phyloP scores from a whole-genome alignment of 345 rosid genomes.

The Eucalyptus microcorys region DNA sequence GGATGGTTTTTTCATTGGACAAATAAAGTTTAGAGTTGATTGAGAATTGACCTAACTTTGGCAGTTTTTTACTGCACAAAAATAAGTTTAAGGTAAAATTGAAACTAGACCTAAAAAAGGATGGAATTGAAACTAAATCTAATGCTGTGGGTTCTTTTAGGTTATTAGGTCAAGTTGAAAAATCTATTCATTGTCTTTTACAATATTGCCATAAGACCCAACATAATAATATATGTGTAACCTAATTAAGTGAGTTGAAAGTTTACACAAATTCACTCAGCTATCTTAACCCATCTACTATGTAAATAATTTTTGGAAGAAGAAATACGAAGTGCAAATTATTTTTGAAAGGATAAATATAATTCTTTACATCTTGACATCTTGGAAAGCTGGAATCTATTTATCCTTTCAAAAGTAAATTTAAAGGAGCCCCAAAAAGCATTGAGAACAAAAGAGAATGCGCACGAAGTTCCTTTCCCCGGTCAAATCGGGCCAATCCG shows the following conservation, averaged over 20 bases:
- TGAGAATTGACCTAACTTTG: neutral
- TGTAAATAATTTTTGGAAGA: neutral
- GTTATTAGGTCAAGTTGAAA: neutral
- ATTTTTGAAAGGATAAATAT: neutral
- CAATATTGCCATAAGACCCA: neutral
- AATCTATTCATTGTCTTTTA: no score
- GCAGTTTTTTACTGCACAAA: rapidly evolving
- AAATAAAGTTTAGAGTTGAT: no score
- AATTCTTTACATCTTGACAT: no score
- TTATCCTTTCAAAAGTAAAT: neutral
- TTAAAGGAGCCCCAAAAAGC: neutral
- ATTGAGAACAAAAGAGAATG: neutral
- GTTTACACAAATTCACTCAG: rapidly evolving
- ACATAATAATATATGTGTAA: neutral
- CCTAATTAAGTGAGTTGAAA: rapidly evolving
- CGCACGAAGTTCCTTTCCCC: neutral
- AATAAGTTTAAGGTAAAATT: neutral
- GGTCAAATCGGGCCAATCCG: neutral
- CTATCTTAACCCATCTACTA: neutral
- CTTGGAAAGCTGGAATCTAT: neutral
- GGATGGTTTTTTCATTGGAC: neutral
- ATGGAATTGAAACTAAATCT: neutral
- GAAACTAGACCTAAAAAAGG: neutral
- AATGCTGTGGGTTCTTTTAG: rapidly evolving
- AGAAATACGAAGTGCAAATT: neutral